Evolutionary conservation across 2,329 filamentous ascomycete genomes (phyloP), one percentile per base, ranked within the genome.

Genomic region (Epicoccum sorghinum): DNA sequence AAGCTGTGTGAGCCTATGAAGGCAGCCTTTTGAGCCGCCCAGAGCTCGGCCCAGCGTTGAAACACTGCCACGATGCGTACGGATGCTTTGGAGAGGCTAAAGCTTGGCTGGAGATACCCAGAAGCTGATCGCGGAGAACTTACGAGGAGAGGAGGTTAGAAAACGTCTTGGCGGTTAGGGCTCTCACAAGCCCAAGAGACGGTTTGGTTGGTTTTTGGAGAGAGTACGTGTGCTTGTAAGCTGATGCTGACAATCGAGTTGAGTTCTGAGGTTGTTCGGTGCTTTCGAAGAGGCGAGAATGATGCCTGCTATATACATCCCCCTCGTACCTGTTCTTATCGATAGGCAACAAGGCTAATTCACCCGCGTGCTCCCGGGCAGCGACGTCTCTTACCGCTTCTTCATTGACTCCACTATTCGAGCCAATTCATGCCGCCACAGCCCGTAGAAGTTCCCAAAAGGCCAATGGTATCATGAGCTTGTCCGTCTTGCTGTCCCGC

Each of bases 91-190:
- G 10, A 33, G 13, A 12, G 13, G 32, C 13, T n/a, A 12, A 9
- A n/a, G 4, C 13, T 33, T 33, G 7, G 32, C 32, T 33, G 32
- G 13, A 13, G 13, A n/a, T 12, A 30, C 13, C 13, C 13, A 29
- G 14, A 22, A 3, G 14, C 18, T 43, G 29, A 45, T 55, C 52
- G 62, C 54, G 59, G 61, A 57, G 60, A 56, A 81, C 91, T 78
- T 85, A 96, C 93, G 92, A 96, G 86, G 95, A 95, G 69, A 97
- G 89, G 71, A 96, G 89, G 82, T 96, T 97, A 84, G 92, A 93
- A 89, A 96, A 97, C 93, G 91, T 96, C 82, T 90, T 96, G 91
- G 85, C 40, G 47, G 89, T 83, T 83, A 76, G 74, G 75, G 72
- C 74, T 72, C 72, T 76, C 47, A 49, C 47, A 49, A 73, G 74